These are phyloP conservation scores for Ganoderma meredithae DNA, from an alignment of 1,284 basidiomycete species.

Conservation along the genomic window DNA sequence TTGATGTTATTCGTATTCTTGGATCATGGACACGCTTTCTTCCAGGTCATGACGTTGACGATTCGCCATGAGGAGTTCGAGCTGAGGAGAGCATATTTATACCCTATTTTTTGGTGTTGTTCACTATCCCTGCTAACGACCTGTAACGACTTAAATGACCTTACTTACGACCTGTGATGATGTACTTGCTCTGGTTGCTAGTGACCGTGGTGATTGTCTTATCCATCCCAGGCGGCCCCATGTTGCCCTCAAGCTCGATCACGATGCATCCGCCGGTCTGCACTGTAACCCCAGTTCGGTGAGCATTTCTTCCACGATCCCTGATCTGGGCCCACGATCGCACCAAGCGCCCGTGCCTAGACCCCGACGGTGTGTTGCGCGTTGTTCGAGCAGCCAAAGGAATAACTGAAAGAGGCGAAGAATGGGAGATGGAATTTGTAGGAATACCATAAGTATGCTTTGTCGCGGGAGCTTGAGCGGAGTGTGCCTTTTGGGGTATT, in stretches of 20 bases:
- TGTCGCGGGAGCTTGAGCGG: slow-evolving; percentile 14
- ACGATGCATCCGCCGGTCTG: background rate
- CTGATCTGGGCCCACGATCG: slow-evolving; percentile 1
- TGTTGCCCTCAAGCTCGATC: background rate
- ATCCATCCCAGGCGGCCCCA: background rate
- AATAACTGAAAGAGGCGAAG: background rate
- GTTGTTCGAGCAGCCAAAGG: background rate
- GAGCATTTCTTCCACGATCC: background rate
- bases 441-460: background rate
- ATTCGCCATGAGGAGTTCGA: background rate
- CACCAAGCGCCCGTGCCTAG: background rate
- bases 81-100: slow-evolving; percentile 27
- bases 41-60: background rate
- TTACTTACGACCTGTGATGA: slow-evolving; percentile 26
- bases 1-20: background rate
- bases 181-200: slow-evolving; percentile 1
- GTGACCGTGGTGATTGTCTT: background rate
- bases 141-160: slow-evolving; percentile 26
- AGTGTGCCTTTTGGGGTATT: slow-evolving; percentile 11
- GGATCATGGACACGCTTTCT: background rate
- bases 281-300: background rate
- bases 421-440: background rate
- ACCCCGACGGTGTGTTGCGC: background rate
- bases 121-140: slow-evolving; percentile 19
- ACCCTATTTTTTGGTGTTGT: slow-evolving; percentile 30